phyloP scores from a whole-genome alignment of 768 basidiomycete species.

The Lentinula guzmanii region DNA sequence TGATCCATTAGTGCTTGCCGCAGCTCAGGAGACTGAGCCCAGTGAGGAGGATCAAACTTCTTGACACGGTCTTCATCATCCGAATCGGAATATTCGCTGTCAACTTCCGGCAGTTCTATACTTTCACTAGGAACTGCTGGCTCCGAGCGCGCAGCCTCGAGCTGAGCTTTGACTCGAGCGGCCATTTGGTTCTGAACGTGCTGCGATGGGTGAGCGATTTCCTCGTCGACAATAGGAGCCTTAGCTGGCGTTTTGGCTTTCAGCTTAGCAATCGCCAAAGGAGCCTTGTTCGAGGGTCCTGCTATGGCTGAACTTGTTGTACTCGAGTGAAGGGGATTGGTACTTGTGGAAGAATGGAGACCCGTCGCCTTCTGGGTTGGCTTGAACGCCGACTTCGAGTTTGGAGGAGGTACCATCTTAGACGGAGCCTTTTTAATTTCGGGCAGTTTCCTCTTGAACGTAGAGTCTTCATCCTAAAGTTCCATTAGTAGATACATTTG shows the following conservation, averaged over 20 bases:
- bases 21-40: conserved; percentile 91
- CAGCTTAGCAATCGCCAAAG: not conserved
- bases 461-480: conserved; percentile 58
- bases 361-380: conserved; percentile 49
- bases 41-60: conserved; percentile 72
- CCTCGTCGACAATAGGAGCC: conserved; percentile 37
- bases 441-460: conserved; percentile 65
- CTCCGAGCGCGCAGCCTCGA: conserved; percentile 49
- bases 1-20: conserved; percentile 74
- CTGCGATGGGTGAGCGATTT: conserved; percentile 55
- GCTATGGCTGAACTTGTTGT: conserved; percentile 18
- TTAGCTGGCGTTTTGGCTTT: conserved; percentile 17
- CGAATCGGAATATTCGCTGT: conserved; percentile 95
- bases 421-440: conserved; percentile 49
- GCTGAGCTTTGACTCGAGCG: conserved; percentile 62
- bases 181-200: conserved; percentile 63
- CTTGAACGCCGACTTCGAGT: conserved; percentile 10
- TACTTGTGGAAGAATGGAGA: conserved; percentile 34
- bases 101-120: conserved; percentile 92
- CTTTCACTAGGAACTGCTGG: conserved; percentile 62
- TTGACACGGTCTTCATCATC: conserved; percentile 80
- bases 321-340: conserved; percentile 31
- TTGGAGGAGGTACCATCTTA: conserved; percentile 10
- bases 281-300: conserved; percentile 15
- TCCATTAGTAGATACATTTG: conserved; percentile 1